Evolutionary conservation across 2,329 filamentous ascomycete species (phyloP).

Genomic region (Stenocarpella maydis): DNA sequence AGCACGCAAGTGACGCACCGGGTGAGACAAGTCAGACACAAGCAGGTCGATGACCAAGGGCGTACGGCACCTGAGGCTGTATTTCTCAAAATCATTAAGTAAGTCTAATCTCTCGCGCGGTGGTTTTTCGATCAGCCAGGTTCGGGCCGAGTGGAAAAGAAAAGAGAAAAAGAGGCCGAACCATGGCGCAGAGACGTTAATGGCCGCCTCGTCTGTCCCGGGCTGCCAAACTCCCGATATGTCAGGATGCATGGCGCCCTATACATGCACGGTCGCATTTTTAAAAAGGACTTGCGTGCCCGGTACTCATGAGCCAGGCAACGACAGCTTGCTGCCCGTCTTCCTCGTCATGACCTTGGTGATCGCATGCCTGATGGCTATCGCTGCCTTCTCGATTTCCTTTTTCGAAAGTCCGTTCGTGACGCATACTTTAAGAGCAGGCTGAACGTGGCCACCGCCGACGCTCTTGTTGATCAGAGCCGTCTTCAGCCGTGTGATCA

Average conservation of each 20-base stretch:
- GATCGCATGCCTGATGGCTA: constrained; percentile 87
- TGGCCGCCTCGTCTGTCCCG: background rate
- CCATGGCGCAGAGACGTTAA: background rate
- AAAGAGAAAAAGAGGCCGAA: too few relatives aligned
- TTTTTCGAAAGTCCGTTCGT: constrained; percentile 90
- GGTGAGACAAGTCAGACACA: constrained; percentile 12
- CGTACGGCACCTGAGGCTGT: background rate
- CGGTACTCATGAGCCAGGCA: constrained; percentile 38
- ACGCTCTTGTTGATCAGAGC: constrained; percentile 72
- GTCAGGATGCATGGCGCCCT: background rate
- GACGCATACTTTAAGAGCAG: constrained; percentile 90
- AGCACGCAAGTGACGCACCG: constrained; percentile 7
- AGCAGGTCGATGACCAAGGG: background rate
- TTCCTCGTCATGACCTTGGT: constrained; percentile 86
- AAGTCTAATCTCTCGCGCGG: constrained; percentile 9
- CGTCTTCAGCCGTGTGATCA: constrained; percentile 87
- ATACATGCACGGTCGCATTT: background rate
- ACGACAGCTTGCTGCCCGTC: constrained; percentile 56
- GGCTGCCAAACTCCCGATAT: background rate
- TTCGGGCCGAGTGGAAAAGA: background rate
- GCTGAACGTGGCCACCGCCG: constrained; percentile 72
- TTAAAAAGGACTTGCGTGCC: background rate
- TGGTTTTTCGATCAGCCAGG: background rate
- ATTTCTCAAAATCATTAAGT: constrained; percentile 32
- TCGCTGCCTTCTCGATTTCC: constrained; percentile 93